phyloP scores from a whole-genome alignment of 345 rosid species.

The Arabis hirsuta region DNA sequence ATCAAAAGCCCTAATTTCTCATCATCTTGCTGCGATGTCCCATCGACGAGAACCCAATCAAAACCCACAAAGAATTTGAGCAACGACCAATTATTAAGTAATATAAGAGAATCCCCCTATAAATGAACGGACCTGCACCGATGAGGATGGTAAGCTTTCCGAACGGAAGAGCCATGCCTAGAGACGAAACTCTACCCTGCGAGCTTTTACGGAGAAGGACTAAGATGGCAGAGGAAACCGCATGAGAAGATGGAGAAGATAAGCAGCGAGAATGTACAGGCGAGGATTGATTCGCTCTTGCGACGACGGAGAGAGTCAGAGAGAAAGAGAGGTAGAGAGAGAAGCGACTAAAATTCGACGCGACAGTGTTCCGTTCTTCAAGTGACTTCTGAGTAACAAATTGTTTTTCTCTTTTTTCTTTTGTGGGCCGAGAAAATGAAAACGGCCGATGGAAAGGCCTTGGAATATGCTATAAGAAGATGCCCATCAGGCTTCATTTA shows the following conservation, averaged over 20 bases:
- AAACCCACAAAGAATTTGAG: neutral
- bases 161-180: constrained; percentile 42
- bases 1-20: constrained; percentile 44
- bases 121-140: constrained; percentile 46
- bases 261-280: neutral
- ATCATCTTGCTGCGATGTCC: constrained; percentile 9
- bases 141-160: constrained; percentile 49
- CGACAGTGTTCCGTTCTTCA: constrained; percentile 25
- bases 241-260: constrained; percentile 14
- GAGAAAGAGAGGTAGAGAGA: constrained; percentile 12
- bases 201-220: constrained; percentile 1
- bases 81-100: neutral
- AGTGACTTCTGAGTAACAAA: constrained; percentile 33
- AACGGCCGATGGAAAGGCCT: constrained; percentile 14
- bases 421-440: constrained; percentile 22
- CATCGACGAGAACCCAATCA: constrained; percentile 1
- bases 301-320: constrained; percentile 30
- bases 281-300: constrained; percentile 1
- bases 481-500: constrained; percentile 9
- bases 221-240: constrained; percentile 6
- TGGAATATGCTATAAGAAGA: constrained; percentile 30
- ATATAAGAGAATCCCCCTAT: neutral
- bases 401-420: neutral
- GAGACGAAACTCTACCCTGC: constrained; percentile 6
- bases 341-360: neutral